Base-by-base conservation (phyloP, 768 basidiomycete species). In the Chalciporus sphaerocephalus region DNA sequence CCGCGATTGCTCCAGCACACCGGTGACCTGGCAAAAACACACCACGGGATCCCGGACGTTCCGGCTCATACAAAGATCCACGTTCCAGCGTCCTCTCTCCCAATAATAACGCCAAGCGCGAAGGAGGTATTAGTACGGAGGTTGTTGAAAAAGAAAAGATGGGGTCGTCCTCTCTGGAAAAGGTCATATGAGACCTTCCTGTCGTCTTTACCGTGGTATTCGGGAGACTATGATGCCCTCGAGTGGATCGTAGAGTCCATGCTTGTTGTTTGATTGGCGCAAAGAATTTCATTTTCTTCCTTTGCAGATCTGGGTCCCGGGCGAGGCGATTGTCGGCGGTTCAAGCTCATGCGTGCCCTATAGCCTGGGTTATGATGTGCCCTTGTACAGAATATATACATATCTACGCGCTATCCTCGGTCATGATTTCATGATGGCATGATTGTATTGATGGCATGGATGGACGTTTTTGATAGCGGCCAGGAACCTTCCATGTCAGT, bases 291-390 rank as follows among this genome's bases (percentile, higher is more conserved):
- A 42, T n/a, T 32, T 9, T 40, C 55, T 58, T 61, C 59, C 40
- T 44, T n/a, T 47, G 51, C 48, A 57, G 60, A 62, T 62, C 59
- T 52, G 57, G 28, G 36, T 50, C 42, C 57, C n/a, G n/a, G n/a
- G n/a, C n/a, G n/a, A 47, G 52, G 58, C 60, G 59, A 61, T 60
- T 60, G 47, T 62, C 60, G 50, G 47, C 36, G 32, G 48, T 45
- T 40, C 28, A 28, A 32, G n/a, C n/a, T n/a, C n/a, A n/a, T n/a
- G n/a, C n/a, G 17, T 42, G 10, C 58, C 58, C 58, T 61, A 46
- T 36, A 40, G 46, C 58, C 58, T 61, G 56, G 59, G 59, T 40
- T 23, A 34, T 10, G 34, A 53, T 15, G 42, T 40, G 28, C 16
- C 38, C 46, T 39, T 36, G 34, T 18, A 17, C 36, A 37, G 33